Conservation (phyloP, 768 basidiomycete genomes). For the Cystobasidium onofrii region DNA sequence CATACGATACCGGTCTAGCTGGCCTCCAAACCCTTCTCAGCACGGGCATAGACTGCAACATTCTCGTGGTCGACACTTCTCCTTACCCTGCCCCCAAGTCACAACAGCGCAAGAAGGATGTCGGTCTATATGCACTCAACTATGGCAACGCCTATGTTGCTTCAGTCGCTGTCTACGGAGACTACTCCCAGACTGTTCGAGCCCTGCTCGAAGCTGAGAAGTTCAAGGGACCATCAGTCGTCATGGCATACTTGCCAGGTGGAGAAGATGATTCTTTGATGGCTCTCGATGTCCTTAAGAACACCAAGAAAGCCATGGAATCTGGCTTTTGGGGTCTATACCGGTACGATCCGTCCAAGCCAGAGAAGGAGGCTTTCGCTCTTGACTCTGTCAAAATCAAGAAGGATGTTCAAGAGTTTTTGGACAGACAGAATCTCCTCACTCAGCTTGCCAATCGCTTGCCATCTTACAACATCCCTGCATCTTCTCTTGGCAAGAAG, state of each 20-base stretch:
- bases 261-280: conserved; percentile 60
- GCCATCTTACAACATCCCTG: conserved; percentile 64
- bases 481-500: conserved; percentile 71
- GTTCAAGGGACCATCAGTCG: conserved; percentile 79
- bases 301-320: conserved; percentile 93
- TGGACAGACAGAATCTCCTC: conserved; percentile 91
- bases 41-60: conserved; percentile 82
- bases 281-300: conserved; percentile 85
- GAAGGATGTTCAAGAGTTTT: conserved; percentile 83
- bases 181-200: conserved; percentile 88
- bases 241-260: conserved; percentile 91
- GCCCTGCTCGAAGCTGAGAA: conserved; percentile 81
- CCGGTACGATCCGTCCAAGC: conserved; percentile 89
- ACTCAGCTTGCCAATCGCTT: conserved; percentile 64
- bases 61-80: conserved; percentile 85
- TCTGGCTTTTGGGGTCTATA: conserved; percentile 97
- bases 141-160: conserved; percentile 95
- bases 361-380: conserved; percentile 71
- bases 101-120: conserved; percentile 81
- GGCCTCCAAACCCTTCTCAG: conserved; percentile 91
- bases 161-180: conserved; percentile 88
- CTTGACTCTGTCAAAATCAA: conserved; percentile 91
- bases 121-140: conserved; percentile 96
- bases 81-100: conserved; percentile 72
- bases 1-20: conserved; percentile 89